Percentiles rank a stretch among this genome's conserved stretches.
phyloP scores from a whole-genome alignment of 345 rosid species.

The Eucalyptus camaldulensis region DNA sequence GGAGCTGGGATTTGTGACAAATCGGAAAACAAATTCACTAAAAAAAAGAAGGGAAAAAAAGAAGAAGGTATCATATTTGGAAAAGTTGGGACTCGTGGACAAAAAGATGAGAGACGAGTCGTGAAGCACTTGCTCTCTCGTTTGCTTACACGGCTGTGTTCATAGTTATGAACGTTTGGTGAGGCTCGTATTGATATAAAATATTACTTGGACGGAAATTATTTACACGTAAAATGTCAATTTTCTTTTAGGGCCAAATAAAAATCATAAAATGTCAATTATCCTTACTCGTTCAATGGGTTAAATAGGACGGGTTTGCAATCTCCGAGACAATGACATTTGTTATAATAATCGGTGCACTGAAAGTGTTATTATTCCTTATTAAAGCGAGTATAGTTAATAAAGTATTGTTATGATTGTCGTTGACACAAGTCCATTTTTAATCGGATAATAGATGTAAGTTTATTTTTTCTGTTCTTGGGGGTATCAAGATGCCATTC shows the following conservation, averaged over 20 bases:
- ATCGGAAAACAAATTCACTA: background rate
- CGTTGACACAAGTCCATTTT: background rate
- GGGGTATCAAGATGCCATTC: background rate
- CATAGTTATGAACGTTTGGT: background rate
- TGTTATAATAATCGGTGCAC: background rate
- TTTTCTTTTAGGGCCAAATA: background rate
- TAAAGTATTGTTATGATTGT: background rate
- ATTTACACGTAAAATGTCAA: background rate
- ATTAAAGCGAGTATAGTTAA: background rate
- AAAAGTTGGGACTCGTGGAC: background rate
- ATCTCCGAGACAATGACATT: background rate
- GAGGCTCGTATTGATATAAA: background rate
- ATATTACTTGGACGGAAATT: background rate
- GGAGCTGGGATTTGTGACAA: background rate
- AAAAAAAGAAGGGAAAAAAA: rapidly evolving
- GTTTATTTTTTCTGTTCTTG: background rate
- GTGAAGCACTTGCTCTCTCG: background rate
- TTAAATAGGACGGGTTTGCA: background rate
- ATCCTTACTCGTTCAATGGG: background rate
- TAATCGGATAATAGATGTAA: background rate
- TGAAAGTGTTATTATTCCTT: background rate
- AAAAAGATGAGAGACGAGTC: background rate
- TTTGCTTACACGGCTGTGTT: background rate
- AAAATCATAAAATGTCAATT: background rate
- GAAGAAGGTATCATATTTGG: background rate